Base-by-base conservation (phyloP, 2,329 filamentous ascomycete species). In the Botrytis sinoallii region DNA sequence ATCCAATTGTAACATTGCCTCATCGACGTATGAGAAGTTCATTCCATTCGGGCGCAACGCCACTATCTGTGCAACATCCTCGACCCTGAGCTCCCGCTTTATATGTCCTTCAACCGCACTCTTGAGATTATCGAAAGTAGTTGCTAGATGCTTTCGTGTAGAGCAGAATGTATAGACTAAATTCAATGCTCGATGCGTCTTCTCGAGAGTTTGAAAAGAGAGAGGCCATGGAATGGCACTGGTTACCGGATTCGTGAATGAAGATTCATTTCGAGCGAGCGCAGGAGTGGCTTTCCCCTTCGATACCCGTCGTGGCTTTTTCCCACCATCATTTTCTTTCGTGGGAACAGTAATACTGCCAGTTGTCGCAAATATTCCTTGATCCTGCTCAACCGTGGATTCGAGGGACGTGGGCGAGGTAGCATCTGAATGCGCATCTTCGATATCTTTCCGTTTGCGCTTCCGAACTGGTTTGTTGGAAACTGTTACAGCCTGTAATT, bases 101-200 rank as follows among this genome's bases (percentile, higher is more conserved):
- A 90, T 94, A 80, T 98, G 94, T 0, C 88, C 89, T 82, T 98
- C 94, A 0, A 98, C 95, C 0, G 95, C 89, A 14, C 90, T 88
- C 78, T 91, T 94, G 65, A 99, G 92, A 9, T 92, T 97, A 25
- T 96, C 92, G 77, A 98, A 94, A 0, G 95, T 98, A 0, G 96
- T 98, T 0, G 93, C 91, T 42, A 98, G 87, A 79, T 98, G 93
- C 81, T 97, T 98, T 64, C 96, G 90, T 1, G 95, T 95, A 81
- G 91, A 96, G 84, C 94, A 97, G 81, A 99, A 98, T 0, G 96
- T 98, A 79, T 94, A 97, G 0, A 98, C 94, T 2, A 98, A 84
- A 78, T 97, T 99, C 74, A 99, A 84, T 1, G 96, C 95, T 75
- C 90, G 89, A 81, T 98, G 93, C 0, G 91, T 92, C 81, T 91